Evolutionary conservation across 2,329 filamentous ascomycete genomes (phyloP).

Genomic region (Xylariaceae sp.): DNA sequence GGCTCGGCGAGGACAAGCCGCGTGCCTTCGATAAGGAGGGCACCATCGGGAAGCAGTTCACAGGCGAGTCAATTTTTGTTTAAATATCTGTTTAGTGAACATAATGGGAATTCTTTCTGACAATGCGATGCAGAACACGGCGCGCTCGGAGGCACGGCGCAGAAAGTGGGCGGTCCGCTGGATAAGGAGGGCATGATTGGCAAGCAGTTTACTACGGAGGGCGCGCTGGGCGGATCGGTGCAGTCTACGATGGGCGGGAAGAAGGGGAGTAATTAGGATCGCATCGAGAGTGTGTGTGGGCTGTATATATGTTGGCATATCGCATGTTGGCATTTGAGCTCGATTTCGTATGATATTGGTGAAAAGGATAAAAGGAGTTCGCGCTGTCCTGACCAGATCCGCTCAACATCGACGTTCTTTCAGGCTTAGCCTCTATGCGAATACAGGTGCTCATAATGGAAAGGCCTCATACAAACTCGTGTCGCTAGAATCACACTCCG

Average conservation of each 20-base stretch:
- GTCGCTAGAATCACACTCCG: no score
- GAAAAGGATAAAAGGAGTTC: no score
- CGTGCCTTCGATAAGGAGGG: slow-evolving; percentile 45
- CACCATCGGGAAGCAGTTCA: slow-evolving; percentile 52
- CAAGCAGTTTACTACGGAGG: slow-evolving; percentile 50
- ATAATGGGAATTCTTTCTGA: no score
- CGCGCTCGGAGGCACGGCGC: slow-evolving; percentile 44
- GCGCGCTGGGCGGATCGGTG: slow-evolving; percentile 48
- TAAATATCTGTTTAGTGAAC: no score
- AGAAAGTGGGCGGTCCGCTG: slow-evolving; percentile 47
- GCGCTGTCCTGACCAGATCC: no score
- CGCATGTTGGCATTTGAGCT: neutral
- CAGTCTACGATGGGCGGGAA: slow-evolving; percentile 42
- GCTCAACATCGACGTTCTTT: no score
- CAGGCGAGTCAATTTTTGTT: slow-evolving; percentile 32
- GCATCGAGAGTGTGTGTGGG: no score
- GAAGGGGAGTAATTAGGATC: slow-evolving; percentile 30
- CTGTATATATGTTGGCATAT: no score
- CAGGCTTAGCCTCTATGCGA: no score
- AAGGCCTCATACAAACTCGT: no score
- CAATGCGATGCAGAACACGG: slow-evolving; percentile 36
- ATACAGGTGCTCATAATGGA: no score
- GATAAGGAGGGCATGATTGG: slow-evolving; percentile 49
- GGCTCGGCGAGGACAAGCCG: slow-evolving; percentile 32
- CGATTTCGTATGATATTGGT: neutral